phyloP scores from a whole-genome alignment of 2,329 filamentous ascomycete genomes.

The Ophiostoma piceae region DNA sequence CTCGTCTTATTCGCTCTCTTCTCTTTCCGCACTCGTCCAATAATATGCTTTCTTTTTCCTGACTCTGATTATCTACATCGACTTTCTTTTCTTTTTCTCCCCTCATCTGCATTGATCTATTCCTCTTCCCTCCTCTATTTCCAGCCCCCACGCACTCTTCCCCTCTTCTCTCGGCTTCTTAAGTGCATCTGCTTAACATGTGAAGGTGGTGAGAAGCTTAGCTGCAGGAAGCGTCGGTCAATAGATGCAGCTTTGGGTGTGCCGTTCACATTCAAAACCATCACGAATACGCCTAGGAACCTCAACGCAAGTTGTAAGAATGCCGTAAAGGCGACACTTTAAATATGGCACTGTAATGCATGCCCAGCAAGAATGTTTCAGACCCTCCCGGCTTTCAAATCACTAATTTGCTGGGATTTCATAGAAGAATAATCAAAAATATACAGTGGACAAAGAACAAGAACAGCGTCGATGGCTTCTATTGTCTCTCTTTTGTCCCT shows the following conservation, averaged over 20 bases:
- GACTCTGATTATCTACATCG: background rate
- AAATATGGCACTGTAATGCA: background rate
- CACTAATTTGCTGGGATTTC: background rate
- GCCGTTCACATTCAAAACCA: background rate
- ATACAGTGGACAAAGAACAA: background rate
- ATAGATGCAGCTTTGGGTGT: background rate
- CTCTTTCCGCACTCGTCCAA: background rate
- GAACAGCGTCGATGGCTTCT: background rate
- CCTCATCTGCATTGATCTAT: background rate
- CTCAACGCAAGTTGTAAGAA: background rate
- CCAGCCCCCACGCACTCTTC: background rate
- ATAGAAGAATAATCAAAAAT: background rate
- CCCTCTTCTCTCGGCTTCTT: conserved; percentile 8
- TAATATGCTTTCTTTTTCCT: background rate
- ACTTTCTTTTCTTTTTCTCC: no score
- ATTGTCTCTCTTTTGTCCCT: background rate
- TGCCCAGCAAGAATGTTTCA: background rate
- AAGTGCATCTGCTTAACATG: background rate
- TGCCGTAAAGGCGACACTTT: no score
- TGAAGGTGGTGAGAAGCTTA: background rate
- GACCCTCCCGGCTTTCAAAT: background rate
- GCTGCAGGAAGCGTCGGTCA: background rate
- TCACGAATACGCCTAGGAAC: background rate
- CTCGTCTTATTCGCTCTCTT: background rate
- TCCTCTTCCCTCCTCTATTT: background rate